Evolutionary conservation across 2,329 filamentous ascomycete species (phyloP), one percentile per base, ranked within the genome.

Genomic region (Fusarium domesticum): DNA sequence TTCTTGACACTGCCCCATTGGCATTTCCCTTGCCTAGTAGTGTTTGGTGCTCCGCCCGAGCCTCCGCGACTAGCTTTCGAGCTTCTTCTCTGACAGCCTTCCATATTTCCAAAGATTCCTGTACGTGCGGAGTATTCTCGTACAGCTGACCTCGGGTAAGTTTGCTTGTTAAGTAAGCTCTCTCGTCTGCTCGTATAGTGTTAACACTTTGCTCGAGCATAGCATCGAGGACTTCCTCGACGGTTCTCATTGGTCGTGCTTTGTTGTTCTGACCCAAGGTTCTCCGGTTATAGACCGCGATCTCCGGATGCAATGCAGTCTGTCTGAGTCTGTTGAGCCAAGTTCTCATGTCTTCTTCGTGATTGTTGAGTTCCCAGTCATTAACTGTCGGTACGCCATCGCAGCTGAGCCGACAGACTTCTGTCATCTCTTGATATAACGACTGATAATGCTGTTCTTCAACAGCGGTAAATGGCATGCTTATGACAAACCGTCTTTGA

Each of bases 181-280:
- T 80, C 59, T 93, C 84, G 45, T 92, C 84, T 0, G 76, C 68
- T 39, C 84, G 79, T 44, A 92, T 78, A 1, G 69, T 63, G 6
- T 72, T 72, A 45, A 92, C 87, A 34, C 85, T 90, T 59, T 92
- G 84, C 43, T 96, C 89, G 45, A 96, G 85, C 92, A 98, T 96
- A 5, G 85, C 83, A 52, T 89, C 84, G 10, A 98, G 72, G 1
- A 97, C 92, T 64, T 97, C 88, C 15, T 84, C 80, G 2, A 96
- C 85, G 1, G 91, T 95, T 11, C 87, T 78, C 52, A 96, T 74
- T 0, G 88, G 84, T 0, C 80, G 83, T 41, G 74, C 75, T 37
- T 75, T 80, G 34, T 73, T 79, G 35, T 78, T 75, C n/a, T n/a
- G n/a, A 2, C 84, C 84, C 6, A 88, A 67, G 0, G 79, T 77